A percentile compares a stretch with the other conserved stretches of the same genome.
These are phyloP conservation scores for Phytophthora fragariae DNA, from an alignment of 352 stramenopile species.

Conservation along the genomic window DNA sequence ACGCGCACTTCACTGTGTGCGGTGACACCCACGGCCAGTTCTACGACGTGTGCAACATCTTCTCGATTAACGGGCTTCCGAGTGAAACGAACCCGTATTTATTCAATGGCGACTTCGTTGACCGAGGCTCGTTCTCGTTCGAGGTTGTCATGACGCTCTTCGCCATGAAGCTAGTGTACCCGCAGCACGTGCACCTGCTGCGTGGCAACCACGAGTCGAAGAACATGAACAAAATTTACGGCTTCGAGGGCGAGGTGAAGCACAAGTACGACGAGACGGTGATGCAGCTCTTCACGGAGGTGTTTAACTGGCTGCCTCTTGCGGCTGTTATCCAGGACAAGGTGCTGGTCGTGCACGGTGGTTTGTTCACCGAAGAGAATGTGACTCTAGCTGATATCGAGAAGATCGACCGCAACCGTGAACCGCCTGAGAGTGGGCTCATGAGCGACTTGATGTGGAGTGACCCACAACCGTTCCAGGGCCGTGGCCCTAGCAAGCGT, in stretches of 20 bases:
- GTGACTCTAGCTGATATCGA: slow-evolving; percentile 95
- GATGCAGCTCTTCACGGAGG: slow-evolving; percentile 99
- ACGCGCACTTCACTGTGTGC: slow-evolving; percentile 95
- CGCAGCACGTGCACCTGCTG: slow-evolving; percentile 93
- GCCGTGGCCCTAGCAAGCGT: slow-evolving; percentile 95
- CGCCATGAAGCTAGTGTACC: slow-evolving; percentile 96
- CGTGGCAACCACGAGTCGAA: slow-evolving; percentile 99
- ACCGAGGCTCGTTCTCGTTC: slow-evolving; percentile 98
- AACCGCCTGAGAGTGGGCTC: slow-evolving; percentile 94
- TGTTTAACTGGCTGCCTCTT: slow-evolving; percentile 98
- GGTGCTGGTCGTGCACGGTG: slow-evolving; percentile 98
- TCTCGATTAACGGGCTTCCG: slow-evolving; percentile 97
- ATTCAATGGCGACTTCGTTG: slow-evolving; percentile 99
- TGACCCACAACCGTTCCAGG: slow-evolving; percentile 97
- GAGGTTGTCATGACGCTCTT: slow-evolving; percentile 99
- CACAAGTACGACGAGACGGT: slow-evolving; percentile 99
- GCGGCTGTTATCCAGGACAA: slow-evolving; percentile 94
- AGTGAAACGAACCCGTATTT: slow-evolving; percentile 97
- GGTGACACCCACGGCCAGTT: slow-evolving; percentile 99
- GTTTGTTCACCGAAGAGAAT: slow-evolving; percentile 94
- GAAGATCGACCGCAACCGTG: slow-evolving; percentile 95
- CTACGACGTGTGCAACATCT: slow-evolving; percentile 99
- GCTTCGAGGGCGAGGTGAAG: slow-evolving; percentile 99
- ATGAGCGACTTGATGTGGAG: slow-evolving; percentile 95
- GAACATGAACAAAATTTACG: slow-evolving; percentile 99